Evolutionary conservation across 192 early-diverging fungal genomes (phyloP).

Genomic region (Diversispora epigaea): DNA sequence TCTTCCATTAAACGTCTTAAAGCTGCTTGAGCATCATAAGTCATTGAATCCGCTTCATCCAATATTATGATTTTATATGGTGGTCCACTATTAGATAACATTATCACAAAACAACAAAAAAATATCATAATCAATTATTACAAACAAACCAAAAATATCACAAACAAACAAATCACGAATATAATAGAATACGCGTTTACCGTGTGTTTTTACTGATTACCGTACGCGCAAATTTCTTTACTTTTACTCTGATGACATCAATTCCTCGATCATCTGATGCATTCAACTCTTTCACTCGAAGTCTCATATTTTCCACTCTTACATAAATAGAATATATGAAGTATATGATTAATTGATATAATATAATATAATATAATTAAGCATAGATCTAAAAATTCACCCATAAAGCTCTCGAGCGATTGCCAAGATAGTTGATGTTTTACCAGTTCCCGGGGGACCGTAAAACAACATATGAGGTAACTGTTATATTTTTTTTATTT

Average conservation of each 20-base stretch:
- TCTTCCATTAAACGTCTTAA: constrained; percentile 93
- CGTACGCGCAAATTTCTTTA: constrained; percentile 89
- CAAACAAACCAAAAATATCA: too few species aligned
- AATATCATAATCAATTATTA: neutral
- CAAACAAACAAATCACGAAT: neutral
- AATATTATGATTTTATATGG: constrained; percentile 96
- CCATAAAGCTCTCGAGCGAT: constrained; percentile 83
- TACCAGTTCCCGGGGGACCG: constrained; percentile 97
- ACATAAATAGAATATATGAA: neutral
- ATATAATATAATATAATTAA: neutral
- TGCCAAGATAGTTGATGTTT: constrained; percentile 93
- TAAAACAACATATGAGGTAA: constrained; percentile 96
- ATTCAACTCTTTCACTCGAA: constrained; percentile 89
- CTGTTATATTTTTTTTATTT: constrained; percentile 38
- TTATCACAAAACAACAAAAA: neutral
- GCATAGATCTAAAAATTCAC: constrained; percentile 39
- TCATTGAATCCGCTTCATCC: constrained; percentile 98
- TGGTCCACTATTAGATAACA: constrained; percentile 53
- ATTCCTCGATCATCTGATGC: constrained; percentile 99
- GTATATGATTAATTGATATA: neutral
- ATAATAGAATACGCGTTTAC: neutral
- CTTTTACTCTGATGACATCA: constrained; percentile 83
- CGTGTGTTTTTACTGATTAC: constrained; percentile 28
- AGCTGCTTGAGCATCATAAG: constrained; percentile 88
- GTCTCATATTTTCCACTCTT: constrained; percentile 75